Base-by-base conservation (phyloP, 495 filamentous ascomycete species). In the Talaromyces trachyspermus region DNA sequence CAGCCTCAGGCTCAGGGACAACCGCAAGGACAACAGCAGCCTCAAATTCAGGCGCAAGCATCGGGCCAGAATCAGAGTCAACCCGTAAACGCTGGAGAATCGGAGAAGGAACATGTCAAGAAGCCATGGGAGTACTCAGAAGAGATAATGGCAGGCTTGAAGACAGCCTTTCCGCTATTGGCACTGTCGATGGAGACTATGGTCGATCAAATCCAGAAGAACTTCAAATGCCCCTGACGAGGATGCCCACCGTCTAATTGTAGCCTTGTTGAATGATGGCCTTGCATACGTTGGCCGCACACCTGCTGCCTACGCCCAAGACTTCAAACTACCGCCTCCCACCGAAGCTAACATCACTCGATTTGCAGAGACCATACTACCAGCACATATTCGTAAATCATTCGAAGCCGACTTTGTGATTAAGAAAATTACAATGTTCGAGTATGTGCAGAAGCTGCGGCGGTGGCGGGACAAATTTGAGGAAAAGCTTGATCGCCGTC, bases 121-220 rank as follows among this genome's bases (percentile, higher is more conserved):
- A 88, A 87, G 62, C 81, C 94, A 2, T 97, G 92, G 92, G 94
- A 99, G 58, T 82, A 90, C 55, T 87, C 87, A 0, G 94, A 99
- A 48, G 91, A 97, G 62, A 89, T 97, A 47, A 88, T 92, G 77
- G 84, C 86, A 26, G 81, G 84, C 23, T 79, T 99, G 38, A 96
- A 97, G 71, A 95, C 90, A 11, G 89, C 89, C 0, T 97, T 96
- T 70, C 94, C 94, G 15, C 72, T 99, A 30, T 81, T 99, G 50
- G 91, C 92, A 3, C 70, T 96, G 26, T 97, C 92, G 2, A 96
- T 99, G 90, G 94, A 99, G 68, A 94, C 90, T 1, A 97, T 99
- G 91, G 89, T 95, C 24, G 94, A 99, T 58, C 89, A 95, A 65
- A 95, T 97, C 53, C 81, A 86, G 63, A 96, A 95, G 74, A 84